Percentiles rank a stretch among this genome's conserved stretches.
phyloP scores from a whole-genome alignment of 2,329 filamentous ascomycete genomes.

The Cercospora berteroae region DNA sequence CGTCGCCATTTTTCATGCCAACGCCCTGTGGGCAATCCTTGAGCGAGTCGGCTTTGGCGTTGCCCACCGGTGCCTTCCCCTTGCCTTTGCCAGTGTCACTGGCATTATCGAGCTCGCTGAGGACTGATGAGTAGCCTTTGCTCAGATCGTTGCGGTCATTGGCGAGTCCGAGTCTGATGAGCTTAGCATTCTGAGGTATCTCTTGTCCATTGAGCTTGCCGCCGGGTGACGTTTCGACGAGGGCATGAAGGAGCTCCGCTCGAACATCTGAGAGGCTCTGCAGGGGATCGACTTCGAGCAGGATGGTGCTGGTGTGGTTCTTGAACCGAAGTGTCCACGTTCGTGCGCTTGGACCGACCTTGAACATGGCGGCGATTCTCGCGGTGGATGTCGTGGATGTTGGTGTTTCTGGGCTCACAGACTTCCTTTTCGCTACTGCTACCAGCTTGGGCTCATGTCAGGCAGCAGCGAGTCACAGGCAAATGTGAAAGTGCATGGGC shows the following conservation, averaged over 20 bases:
- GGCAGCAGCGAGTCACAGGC: background rate
- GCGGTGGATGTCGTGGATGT: background rate
- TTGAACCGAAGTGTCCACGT: constrained; percentile 50
- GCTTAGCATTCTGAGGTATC: constrained; percentile 41
- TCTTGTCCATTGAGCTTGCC: constrained; percentile 37
- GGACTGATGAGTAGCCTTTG: constrained; percentile 43
- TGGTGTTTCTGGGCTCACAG: background rate
- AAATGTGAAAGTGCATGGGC: background rate
- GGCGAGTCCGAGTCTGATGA: constrained; percentile 45
- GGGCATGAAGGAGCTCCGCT: constrained; percentile 42
- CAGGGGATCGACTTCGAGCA: constrained; percentile 48
- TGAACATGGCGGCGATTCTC: constrained; percentile 8
- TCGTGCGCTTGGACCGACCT: constrained; percentile 30
- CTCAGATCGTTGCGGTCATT: constrained; percentile 42
- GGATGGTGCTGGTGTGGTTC: constrained; percentile 45
- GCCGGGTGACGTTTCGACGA: constrained; percentile 41
- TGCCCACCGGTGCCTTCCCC: constrained; percentile 36
- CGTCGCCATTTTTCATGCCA: constrained; percentile 36
- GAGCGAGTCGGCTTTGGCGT: constrained; percentile 35
- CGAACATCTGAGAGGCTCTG: constrained; percentile 44
- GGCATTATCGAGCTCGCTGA: constrained; percentile 24
- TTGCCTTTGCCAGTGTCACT: constrained; percentile 38
- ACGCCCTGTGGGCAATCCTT: constrained; percentile 40
- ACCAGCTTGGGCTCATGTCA: background rate
- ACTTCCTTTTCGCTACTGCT: background rate